These are phyloP conservation scores for Decorospora gaudefroyi DNA, from an alignment of 2,329 filamentous ascomycete genomes.

Conservation along the genomic window DNA sequence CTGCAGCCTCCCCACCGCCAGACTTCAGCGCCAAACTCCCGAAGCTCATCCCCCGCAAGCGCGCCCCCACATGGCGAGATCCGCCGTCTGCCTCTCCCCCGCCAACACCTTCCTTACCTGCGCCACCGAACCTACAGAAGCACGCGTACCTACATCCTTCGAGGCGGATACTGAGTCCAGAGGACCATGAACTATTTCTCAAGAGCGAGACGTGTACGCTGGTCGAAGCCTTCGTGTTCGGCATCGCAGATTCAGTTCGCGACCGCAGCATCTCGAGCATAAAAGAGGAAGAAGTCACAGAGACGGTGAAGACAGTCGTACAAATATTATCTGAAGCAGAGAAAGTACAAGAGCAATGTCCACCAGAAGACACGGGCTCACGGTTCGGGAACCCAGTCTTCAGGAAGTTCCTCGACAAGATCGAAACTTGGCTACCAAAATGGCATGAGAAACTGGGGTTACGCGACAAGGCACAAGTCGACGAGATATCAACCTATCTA, in stretches of 20 bases:
- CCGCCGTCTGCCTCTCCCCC: conserved; percentile 62
- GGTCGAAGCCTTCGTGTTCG: conserved; percentile 82
- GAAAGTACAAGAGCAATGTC: conserved; percentile 67
- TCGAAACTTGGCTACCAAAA: conserved; percentile 51
- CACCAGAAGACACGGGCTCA: conserved; percentile 85
- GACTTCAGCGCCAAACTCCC: conserved; percentile 40
- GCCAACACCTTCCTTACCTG: conserved; percentile 72
- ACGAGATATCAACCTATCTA: conserved; percentile 80
- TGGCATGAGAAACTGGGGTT: conserved; percentile 71
- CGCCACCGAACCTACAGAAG: conserved; percentile 65
- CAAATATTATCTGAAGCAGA: conserved; percentile 72
- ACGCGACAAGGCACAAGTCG: conserved; percentile 57
- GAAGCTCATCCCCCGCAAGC: conserved; percentile 45
- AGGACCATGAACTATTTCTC: conserved; percentile 82
- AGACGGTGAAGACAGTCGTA: conserved; percentile 66
- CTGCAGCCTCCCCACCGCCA: conserved; percentile 20
- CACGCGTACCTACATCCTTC: conserved; percentile 69
- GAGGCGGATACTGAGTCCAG: conserved; percentile 77
- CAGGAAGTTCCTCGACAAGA: conserved; percentile 74
- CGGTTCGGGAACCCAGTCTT: conserved; percentile 96
- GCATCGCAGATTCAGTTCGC: conserved; percentile 78
- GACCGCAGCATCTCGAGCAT: conserved; percentile 68
- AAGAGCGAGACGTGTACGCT: conserved; percentile 75
- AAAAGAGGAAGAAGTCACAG: conserved; percentile 63
- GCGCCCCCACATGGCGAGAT: conserved; percentile 27